Evolutionary conservation across 1,284 basidiomycete species (phyloP), one percentile per base, ranked within the genome.

Genomic region (Phaffia rhodozyma): DNA sequence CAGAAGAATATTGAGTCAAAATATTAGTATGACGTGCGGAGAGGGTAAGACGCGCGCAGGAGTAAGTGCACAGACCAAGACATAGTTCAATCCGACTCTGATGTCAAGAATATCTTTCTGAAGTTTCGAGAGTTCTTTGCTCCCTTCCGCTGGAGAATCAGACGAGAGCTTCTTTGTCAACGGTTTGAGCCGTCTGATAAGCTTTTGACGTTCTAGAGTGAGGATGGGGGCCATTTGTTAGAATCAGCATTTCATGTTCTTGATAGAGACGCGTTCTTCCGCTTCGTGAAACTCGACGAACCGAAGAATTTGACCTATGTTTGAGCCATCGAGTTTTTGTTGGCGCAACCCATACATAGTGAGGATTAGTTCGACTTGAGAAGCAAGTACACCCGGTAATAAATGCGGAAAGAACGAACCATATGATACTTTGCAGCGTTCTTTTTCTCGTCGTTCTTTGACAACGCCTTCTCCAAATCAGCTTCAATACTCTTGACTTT

Each of bases 71-170:
- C 82, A 68, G 68, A 90, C 89, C 72, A 89, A 70, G 57, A 90
- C 82, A 71, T 93, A 93, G 72, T 91, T 91, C 58, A 92, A 77
- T 74, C 92, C 86, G 18, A 90, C 81, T 25, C 89, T 80, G 48
- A 87, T 77, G 65, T 83, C 80, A 21, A 75, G 71, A 51, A 91
- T 69, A n/a, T 79, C 74, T 50, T 76, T 72, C 66, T 83, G 78
- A 1, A 84, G 59, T 72, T 68, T 74, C 68, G 69, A 78, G 75
- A 61, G 75, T 68, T 70, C 76, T 70, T 78, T 70, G 54, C 65
- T 72, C 51, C 70, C 67, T 72, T 71, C 34, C 70, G 70, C 74
- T 58, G 75, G 70, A 5, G 73, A n/a, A 72, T 71, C 13, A 73
- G 70, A 75, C 71, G 11, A 84, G 68, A 69, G 76, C 76, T 69